Evolutionary conservation across 352 stramenopile genomes (phyloP), one percentile per base, ranked within the genome.

Genomic region (Elongisporangium undulatum): DNA sequence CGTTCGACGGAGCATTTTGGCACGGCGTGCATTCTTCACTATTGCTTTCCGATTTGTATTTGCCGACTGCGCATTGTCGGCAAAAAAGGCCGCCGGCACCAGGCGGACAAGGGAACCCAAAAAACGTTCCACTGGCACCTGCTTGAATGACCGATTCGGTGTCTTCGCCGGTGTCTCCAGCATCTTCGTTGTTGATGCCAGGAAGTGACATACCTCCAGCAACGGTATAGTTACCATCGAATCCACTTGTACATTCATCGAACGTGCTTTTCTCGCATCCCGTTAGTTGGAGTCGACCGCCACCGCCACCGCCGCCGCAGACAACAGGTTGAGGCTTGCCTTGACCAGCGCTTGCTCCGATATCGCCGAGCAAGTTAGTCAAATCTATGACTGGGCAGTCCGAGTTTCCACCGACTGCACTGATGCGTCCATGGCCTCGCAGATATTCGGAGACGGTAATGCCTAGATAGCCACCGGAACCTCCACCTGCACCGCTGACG

Each of bases 141-240:
- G 75, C 59, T 24, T 66, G 63, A 34, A 79, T 59, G 19, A 78
- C 49, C 10, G 64, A 67, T 19, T 52, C 24, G 6, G 13, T 26
- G 49, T 34, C 34, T 64, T 71, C 21, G 41, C 61, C 24, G 49
- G 55, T 4, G 56, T 56, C 10, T 63, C 41, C 66, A n/a, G 60
- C 61, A 8, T 58, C 56, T 9, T 50, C 54, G 3, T 57, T 65
- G 7, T 54, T 29, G 39, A 51, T 68, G 3, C 56, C 48, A 16
- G 70, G 52, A 0, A 72, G 76, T 5, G 76, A 83, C 4, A 69
- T 56, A 39, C 84, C 84, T 15, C 84, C 84, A n/a, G 70, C 64
- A 3, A 93, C 84, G 9, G 82, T 90, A 61, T 93, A 93, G 49
- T 88, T 90, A 12, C 84, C 84, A 26, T 86, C 81, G 69, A 93